Evolutionary conservation across 768 basidiomycete species (phyloP), one percentile per base, ranked within the genome.

Genomic region (Tulasnella sp.): DNA sequence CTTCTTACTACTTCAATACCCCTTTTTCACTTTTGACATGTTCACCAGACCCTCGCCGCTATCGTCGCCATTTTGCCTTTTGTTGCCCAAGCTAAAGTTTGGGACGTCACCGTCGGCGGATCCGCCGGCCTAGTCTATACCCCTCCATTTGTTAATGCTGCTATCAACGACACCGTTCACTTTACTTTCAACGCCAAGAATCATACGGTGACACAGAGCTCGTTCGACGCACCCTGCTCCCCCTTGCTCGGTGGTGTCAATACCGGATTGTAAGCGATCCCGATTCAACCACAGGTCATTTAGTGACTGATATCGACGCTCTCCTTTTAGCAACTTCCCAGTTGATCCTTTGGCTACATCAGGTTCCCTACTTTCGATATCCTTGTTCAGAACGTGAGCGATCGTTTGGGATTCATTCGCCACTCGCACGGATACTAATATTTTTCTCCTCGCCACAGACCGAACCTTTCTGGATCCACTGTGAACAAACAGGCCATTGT

Each of bases 131-230:
- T 50, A 34, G 58, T 59, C 58, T 59, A 59, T 32, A 59, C 58
- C 9, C 58, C 58, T 8, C 42, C 48, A 19, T 24, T n/a, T n/a
- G 61, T 62, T 17, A 41, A 51, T 8, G 56, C 61, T 4, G 32
- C 45, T 77, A 26, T 67, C 69, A 80, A 79, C 26, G 81, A 83
- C 62, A 66, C 66, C 4, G 70, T 82, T 27, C 51, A 67, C 42
- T 83, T 83, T 65, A 72, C 65, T 24, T 83, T 83, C 72, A 64
- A 73, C 64, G 77, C 78, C 81, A n/a, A n/a, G n/a, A n/a, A n/a
- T n/a, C n/a, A 79, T 58, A 78, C 77, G 4, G 79, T 73, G 19
- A 81, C 80, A 0, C 81, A 82, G 62, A 81, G 80, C 4, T 70
- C 77, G 1, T 73, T 83, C n/a, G 70, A 67, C 0, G 69, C 64